A percentile compares a stretch with the other conserved stretches of the same genome.
Conservation (phyloP, 1,139 yeast genomes). For the Yamadazyma songkhlaensis region DNA sequence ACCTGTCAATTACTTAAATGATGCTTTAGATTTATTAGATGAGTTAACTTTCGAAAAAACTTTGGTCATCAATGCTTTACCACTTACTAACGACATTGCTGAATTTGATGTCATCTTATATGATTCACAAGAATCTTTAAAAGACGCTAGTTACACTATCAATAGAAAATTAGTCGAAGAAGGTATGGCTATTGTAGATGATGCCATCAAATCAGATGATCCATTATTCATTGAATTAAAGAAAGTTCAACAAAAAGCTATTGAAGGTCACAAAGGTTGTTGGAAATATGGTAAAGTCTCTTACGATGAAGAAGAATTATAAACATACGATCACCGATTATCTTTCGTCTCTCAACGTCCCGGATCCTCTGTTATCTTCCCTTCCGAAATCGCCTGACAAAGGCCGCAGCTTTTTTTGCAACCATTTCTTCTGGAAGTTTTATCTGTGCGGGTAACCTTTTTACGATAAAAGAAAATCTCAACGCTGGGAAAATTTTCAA, state of each 20-base stretch:
- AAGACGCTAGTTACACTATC: conserved; percentile 58
- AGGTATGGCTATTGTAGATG: conserved; percentile 66
- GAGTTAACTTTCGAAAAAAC: conserved; percentile 54
- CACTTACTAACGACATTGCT: conserved; percentile 34
- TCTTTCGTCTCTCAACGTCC: not conserved
- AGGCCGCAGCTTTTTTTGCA: not conserved
- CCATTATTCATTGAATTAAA: conserved; percentile 39
- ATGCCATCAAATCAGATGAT: conserved; percentile 34
- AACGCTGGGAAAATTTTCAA: conserved; percentile 5
- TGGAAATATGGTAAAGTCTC: conserved; percentile 83
- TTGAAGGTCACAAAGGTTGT: conserved; percentile 57
- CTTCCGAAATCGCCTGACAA: no score
- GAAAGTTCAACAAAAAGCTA: conserved; percentile 48
- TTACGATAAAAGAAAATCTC: conserved; percentile 3
- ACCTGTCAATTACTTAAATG: conserved; percentile 58
- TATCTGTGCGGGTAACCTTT: conserved; percentile 6
- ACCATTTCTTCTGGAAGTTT: conserved; percentile 4
- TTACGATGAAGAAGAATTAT: conserved; percentile 40
- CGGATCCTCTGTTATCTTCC: no score
- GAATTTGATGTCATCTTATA: conserved; percentile 55
- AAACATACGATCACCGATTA: not conserved
- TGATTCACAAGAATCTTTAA: conserved; percentile 57
- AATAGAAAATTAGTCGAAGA: conserved; percentile 60
- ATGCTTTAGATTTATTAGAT: conserved; percentile 56
- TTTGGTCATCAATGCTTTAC: conserved; percentile 56